Evolutionary conservation across 805 yeast genomes (phyloP), one percentile per base, ranked within the genome.

Genomic region (Scheffersomyces coipomensis): DNA sequence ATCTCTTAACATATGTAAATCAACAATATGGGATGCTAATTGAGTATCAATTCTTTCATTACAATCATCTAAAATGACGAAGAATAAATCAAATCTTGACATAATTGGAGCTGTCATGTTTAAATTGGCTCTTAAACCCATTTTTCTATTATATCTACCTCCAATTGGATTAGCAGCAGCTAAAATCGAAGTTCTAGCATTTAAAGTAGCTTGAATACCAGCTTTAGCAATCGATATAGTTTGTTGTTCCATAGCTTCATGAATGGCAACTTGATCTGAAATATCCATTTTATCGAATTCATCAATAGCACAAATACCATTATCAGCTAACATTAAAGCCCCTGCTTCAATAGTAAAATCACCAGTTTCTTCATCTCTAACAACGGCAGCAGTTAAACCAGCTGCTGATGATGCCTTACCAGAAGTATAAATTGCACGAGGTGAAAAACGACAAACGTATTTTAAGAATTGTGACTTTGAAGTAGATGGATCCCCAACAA

Each of bases 211-310:
- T 57, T 93, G 97, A 47, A 93, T 93, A 56, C 99, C 99, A 1
- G 99, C 99, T 62, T 93, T 93, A 9, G 99, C 97, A 55, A 93
- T 93, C 12, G 97, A 90, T 49, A 93, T 93, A 0, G 99, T 93
- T 64, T 93, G 99, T 67, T 93, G 99, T 75, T 93, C 99, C 99
- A 93, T 93, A 18, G 98, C 99, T 69, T 93, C 99, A 68, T 93
- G 99, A 68, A 93, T 91, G 3, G 98, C 98, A 39, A 93, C 98
- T 66, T 93, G 98, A 65, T 93, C 98, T 1, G 82, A 66, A 31
- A 90, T 64, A 62, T 91, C 97, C 99, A 93, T 93, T 70, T 93
- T 93, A 60, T 93, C 99, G 53, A 93, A 93, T 68, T 93, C 99
- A 62, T 93, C 99, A 62, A 93, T 93, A 53, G 97, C 95, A 75